Evolutionary conservation across 2,329 filamentous ascomycete genomes (phyloP), one percentile per base, ranked within the genome.

Genomic region (Fusarium sp.): DNA sequence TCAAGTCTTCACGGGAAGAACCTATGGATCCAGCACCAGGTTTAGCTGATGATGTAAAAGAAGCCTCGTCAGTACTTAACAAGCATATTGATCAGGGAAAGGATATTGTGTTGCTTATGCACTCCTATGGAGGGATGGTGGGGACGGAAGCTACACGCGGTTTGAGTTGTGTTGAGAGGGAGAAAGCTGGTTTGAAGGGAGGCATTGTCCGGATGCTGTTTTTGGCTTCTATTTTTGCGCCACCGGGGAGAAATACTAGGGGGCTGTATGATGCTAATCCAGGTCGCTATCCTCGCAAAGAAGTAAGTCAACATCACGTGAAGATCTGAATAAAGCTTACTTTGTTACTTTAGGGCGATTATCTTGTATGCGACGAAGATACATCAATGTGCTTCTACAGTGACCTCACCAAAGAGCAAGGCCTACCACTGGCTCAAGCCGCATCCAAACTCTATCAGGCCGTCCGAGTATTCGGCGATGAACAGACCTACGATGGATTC

Each of bases 381-480:
- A 59, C 62, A 3, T 23, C 62, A 2, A 65, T 65, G 54, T 65
- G 62, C 14, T 54, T 65, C 23, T 65, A 65, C 4, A 65, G 60
- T 16, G 54, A 65, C 16, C 53, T 65, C 1, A 43, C 47, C 4
- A 32, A 54, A 9, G 47, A 43, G 5, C 18, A 65, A 28, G 47
- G 53, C 4, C n/a, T 48, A 1, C 47, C 16, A 1, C 23, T 59
- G 1, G 60, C 60, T 12, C 62, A 65, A 9, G 46, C 43, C 1
- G 47, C 34, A 8, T 43, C 41, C 9, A 51, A 65, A 5, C 7
- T 65, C 7, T 40, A 27, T 11, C 60, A 65, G 18, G 34, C 62
- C 4, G 4, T 23, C 3, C 16, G 53, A 8, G 54, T 54, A 4
- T 65, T 65, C 5, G 6, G 41, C 4, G 53, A 65, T 14, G 60